Conservation (phyloP, 345 rosid genomes). For the Hevea brasiliensis region DNA sequence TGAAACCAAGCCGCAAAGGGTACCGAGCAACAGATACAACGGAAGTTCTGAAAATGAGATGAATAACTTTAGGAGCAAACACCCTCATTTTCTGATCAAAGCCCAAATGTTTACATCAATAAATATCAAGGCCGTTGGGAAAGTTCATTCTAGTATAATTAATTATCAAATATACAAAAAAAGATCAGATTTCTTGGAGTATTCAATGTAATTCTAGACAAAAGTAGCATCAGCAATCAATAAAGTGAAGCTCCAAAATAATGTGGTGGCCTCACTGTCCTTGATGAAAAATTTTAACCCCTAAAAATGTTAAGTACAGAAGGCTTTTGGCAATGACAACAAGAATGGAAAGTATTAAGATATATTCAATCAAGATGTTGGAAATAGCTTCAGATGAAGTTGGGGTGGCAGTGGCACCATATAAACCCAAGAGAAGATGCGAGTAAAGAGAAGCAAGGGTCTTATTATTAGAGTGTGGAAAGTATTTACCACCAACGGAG, state of each 20-base stretch:
- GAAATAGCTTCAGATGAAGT: background rate
- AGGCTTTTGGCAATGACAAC: background rate
- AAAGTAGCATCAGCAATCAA: background rate
- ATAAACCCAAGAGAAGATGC: background rate
- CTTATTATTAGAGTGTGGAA: too few relatives aligned
- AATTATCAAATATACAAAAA: background rate
- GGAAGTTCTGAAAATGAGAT: slow-evolving; percentile 71
- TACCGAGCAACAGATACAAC: slow-evolving; percentile 77
- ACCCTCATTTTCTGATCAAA: background rate
- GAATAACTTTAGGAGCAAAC: slow-evolving; percentile 11
- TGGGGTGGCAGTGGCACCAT: background rate
- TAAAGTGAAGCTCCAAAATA: background rate
- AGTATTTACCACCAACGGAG: slow-evolving; percentile 67
- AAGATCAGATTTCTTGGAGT: background rate
- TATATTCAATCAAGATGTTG: too few relatives aligned
- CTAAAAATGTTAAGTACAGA: too few relatives aligned
- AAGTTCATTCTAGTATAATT: background rate
- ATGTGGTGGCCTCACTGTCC: too few relatives aligned
- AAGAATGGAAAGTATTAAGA: background rate
- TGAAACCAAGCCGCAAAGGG: slow-evolving; percentile 77
- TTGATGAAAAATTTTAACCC: background rate
- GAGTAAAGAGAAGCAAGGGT: background rate
- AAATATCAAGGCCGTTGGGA: background rate
- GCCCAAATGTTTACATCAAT: background rate
- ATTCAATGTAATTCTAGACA: background rate